Conservation (phyloP, 106 monocot species). For the Chionographis japonica region DNA sequence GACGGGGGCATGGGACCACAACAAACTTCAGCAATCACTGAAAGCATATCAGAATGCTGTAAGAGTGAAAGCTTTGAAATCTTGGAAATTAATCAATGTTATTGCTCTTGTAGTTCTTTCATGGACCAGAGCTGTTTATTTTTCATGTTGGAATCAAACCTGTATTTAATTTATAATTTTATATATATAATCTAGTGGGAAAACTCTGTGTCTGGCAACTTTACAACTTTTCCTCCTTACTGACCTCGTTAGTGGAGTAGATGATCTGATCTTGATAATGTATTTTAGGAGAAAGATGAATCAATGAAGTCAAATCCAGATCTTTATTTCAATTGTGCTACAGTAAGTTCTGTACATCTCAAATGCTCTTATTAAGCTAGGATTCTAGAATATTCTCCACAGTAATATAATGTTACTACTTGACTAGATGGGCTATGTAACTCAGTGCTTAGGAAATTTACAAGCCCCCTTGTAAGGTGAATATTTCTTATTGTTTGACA, state of each 20-base stretch:
- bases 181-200: background rate
- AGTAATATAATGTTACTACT: too few relatives aligned
- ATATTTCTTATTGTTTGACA: background rate
- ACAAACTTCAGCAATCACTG: slow-evolving; percentile 75
- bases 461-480: too few relatives aligned
- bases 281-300: slow-evolving; percentile 79
- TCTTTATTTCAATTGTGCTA: slow-evolving; percentile 83
- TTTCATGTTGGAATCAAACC: slow-evolving; percentile 2
- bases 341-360: slow-evolving; percentile 43
- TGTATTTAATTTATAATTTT: background rate
- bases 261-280: background rate
- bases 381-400: background rate
- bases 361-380: background rate
- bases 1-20: slow-evolving; percentile 78
- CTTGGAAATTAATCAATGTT: slow-evolving; percentile 2
- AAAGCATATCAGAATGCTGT: slow-evolving; percentile 99
- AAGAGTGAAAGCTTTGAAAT: slow-evolving; percentile 23
- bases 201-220: background rate
- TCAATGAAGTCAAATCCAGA: slow-evolving; percentile 77
- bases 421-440: too few relatives aligned
- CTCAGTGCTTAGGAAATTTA: too few relatives aligned
- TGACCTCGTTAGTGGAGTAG: too few relatives aligned
- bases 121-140: background rate
- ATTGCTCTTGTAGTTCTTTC: slow-evolving; percentile 4
- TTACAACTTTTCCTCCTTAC: background rate